Conservation (phyloP, 345 rosid genomes). For the Dipteronia sinensis region DNA sequence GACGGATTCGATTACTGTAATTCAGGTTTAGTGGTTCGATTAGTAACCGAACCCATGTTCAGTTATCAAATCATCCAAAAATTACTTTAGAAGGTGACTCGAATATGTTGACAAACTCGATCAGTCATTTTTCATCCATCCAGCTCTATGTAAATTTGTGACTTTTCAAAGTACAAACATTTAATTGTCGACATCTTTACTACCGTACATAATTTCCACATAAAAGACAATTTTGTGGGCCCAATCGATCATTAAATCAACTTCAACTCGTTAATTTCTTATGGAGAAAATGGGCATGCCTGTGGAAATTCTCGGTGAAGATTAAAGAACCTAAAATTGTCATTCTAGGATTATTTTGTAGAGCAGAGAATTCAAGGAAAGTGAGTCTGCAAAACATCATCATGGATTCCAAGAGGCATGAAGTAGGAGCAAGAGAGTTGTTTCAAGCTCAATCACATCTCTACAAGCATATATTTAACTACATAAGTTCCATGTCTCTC, state of each 20-base stretch:
- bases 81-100: too few relatives aligned
- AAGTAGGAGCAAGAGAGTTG: constrained; percentile 17
- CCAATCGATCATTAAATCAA: too few relatives aligned
- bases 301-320: background rate
- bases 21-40: too few relatives aligned
- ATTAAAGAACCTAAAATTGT: background rate
- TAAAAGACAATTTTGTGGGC: background rate
- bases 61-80: too few relatives aligned
- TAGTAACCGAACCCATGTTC: too few relatives aligned
- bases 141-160: too few relatives aligned
- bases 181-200: too few relatives aligned
- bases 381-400: background rate
- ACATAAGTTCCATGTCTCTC: constrained; percentile 48
- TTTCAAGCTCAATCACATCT: constrained; percentile 48
- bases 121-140: too few relatives aligned
- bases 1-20: too few relatives aligned
- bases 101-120: too few relatives aligned
- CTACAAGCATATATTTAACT: constrained; percentile 37
- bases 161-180: too few relatives aligned
- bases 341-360: background rate
- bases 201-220: background rate
- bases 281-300: background rate
- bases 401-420: constrained; percentile 2
- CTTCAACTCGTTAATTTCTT: background rate
- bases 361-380: background rate